These are phyloP conservation scores for Solanum piurae DNA, from an alignment of 257 asterid genomes.

Conservation along the genomic window DNA sequence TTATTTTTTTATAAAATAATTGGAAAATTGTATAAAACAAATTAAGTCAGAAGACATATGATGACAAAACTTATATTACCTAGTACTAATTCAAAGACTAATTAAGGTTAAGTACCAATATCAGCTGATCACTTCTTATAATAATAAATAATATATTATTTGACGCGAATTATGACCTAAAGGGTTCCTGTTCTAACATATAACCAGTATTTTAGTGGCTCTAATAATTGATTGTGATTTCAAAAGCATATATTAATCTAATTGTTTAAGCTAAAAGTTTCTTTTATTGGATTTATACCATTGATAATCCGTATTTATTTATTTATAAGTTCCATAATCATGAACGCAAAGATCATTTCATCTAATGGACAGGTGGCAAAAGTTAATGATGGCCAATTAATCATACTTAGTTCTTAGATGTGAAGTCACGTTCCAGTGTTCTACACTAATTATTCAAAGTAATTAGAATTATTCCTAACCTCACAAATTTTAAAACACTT, in stretches of 20 bases:
- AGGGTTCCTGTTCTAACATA: not conserved
- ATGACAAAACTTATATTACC: too few relatives aligned
- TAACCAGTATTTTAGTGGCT: not conserved
- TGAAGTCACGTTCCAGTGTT: not conserved
- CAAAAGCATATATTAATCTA: not conserved
- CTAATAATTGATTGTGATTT: not conserved
- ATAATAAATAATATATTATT: not conserved
- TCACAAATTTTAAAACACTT: not conserved
- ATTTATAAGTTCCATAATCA: not conserved
- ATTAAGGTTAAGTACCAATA: not conserved
- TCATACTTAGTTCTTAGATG: not conserved
- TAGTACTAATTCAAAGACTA: not conserved
- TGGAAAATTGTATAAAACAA: not conserved
- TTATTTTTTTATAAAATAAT: not conserved
- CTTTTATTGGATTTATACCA: not conserved
- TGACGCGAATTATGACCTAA: not conserved
- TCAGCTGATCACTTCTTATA: not conserved
- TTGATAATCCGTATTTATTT: not conserved
- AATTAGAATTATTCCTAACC: not conserved
- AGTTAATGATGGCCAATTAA: not conserved
- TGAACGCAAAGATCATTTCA: not conserved
- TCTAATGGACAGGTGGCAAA: not conserved
- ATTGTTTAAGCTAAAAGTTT: not conserved
- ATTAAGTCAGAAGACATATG: not conserved
- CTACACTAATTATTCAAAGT: not conserved